Conservation (phyloP, 2,329 filamentous ascomycete species). For the Fusarium guadeloupense region DNA sequence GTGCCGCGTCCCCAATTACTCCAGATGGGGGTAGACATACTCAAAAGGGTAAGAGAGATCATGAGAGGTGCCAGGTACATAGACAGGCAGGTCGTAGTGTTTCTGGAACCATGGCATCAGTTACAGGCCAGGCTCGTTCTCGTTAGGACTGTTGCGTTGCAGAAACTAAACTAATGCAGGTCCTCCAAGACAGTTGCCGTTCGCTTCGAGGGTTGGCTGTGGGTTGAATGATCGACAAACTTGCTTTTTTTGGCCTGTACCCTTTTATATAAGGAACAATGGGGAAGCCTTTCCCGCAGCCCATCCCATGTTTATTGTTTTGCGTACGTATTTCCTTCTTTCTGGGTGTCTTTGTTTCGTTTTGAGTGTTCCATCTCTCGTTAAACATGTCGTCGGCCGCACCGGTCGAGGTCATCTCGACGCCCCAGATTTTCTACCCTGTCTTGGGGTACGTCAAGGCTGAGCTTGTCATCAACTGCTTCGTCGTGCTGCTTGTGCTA, state of each 20-base stretch:
- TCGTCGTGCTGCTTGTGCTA: conserved; percentile 46
- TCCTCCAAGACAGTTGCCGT: not conserved
- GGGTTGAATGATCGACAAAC: conserved; percentile 23
- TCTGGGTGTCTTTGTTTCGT: conserved; percentile 6
- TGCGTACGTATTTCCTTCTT: not conserved
- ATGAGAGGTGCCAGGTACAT: not conserved
- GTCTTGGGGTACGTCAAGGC: conserved; percentile 39
- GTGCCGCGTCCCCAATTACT: not conserved
- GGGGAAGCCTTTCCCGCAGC: not conserved
- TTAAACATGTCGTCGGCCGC: conserved; percentile 10
- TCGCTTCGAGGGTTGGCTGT: not conserved
- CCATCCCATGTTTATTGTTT: not conserved
- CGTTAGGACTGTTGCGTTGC: not conserved
- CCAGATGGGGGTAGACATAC: not conserved
- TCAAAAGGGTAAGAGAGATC: conserved; percentile 10
- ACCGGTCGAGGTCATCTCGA: conserved; percentile 21
- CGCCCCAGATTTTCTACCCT: conserved; percentile 21
- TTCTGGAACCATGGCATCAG: not conserved
- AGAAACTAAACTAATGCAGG: conserved; percentile 22
- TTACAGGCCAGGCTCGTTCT: not conserved
- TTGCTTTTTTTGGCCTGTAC: not conserved
- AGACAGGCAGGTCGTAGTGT: not conserved
- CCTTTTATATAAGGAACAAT: conserved; percentile 27
- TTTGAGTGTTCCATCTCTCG: conserved; percentile 3
- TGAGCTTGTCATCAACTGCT: conserved; percentile 45